Evolutionary conservation across 108 stramenopile species (phyloP).

Genomic region (Cyclotella baltica): DNA sequence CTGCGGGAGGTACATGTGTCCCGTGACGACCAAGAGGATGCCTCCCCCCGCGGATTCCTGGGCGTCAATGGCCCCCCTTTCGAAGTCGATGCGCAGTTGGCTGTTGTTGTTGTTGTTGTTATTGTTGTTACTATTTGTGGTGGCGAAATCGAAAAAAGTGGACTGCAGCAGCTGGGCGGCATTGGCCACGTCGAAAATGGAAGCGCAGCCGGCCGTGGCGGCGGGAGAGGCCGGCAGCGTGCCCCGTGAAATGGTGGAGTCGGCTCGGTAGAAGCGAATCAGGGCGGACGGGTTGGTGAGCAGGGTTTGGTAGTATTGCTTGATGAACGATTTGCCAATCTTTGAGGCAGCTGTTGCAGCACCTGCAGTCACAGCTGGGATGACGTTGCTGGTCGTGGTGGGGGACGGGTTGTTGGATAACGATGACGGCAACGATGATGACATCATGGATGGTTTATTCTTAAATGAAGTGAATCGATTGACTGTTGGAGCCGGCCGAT

Average conservation of each 20-base stretch:
- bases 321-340: conserved; percentile 79
- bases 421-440: too few species aligned
- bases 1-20: conserved; percentile 56
- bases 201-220: conserved; percentile 41
- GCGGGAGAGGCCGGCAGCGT: conserved; percentile 58
- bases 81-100: conserved; percentile 58
- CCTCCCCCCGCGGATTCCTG: conserved; percentile 76
- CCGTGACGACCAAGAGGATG: conserved; percentile 82
- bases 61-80: conserved; percentile 85
- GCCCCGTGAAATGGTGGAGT: conserved; percentile 60
- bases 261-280: conserved; percentile 69
- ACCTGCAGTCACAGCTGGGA: too few species aligned
- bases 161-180: conserved; percentile 36
- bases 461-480: too few species aligned
- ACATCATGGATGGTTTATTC: too few species aligned
- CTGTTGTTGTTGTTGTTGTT: conserved; percentile 2
- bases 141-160: conserved; percentile 45
- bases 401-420: too few species aligned
- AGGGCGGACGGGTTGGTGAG: conserved; percentile 64
- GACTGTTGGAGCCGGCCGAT: too few species aligned
- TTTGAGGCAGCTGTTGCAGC: too few species aligned
- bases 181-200: conserved; percentile 6
- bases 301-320: conserved; percentile 81
- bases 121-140: neutral
- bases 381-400: too few species aligned